These are phyloP conservation scores for Oxytropis ochrocephala DNA, from an alignment of 306 rosid species.

Conservation along the genomic window DNA sequence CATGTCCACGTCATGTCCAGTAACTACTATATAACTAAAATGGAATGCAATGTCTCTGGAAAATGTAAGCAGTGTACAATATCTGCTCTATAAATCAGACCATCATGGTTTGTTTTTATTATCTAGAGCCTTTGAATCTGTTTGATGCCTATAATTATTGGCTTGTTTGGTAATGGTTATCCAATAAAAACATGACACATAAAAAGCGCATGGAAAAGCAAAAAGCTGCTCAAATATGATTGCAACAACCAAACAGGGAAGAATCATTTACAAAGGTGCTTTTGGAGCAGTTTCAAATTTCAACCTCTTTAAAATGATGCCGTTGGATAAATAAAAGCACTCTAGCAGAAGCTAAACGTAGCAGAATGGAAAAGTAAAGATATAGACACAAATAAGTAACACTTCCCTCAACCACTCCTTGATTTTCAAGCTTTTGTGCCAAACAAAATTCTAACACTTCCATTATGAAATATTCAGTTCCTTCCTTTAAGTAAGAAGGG, in stretches of 20 bases:
- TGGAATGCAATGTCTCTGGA: neutral
- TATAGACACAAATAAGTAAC: neutral
- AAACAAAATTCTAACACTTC: neutral
- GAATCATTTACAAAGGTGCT: conserved; percentile 7
- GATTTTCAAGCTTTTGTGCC: neutral
- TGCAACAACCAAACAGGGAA: conserved; percentile 20
- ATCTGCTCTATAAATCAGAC: neutral
- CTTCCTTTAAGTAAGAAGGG: neutral
- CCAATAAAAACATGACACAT: conserved; percentile 11
- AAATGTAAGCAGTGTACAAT: conserved; percentile 29
- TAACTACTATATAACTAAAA: neutral
- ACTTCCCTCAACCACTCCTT: conserved; percentile 5
- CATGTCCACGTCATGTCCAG: too few species aligned
- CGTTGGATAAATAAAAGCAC: conserved; percentile 16
- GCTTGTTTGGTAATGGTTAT: conserved; percentile 21
- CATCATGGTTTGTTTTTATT: conserved; percentile 8
- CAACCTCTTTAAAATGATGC: conserved; percentile 21
- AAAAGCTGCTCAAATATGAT: conserved; percentile 18
- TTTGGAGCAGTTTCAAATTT: conserved; percentile 22
- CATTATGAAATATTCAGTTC: neutral
- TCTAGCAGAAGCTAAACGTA: conserved; percentile 1
- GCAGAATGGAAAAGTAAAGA: conserved; percentile 17
- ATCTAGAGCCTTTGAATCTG: conserved; percentile 21
- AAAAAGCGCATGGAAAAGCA: conserved; percentile 12
- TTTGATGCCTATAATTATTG: conserved; percentile 14